Conservation (phyloP, 2,329 filamentous ascomycete species). For the Apiospora aurea region DNA sequence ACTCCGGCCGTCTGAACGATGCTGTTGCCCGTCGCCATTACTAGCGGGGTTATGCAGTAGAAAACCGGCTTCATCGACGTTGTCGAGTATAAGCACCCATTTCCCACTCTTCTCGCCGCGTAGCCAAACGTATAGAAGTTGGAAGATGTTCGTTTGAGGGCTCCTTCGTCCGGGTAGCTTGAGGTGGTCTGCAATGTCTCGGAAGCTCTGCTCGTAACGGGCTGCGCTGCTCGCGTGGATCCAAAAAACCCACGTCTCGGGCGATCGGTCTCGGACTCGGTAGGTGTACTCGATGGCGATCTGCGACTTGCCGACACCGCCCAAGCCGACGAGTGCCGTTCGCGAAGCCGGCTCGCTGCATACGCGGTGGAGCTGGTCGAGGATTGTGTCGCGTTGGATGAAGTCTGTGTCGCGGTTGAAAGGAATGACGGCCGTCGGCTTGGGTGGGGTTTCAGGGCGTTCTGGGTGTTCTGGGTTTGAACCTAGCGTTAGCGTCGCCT, state of each 20-base stretch:
- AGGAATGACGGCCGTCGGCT: slow-evolving; percentile 22
- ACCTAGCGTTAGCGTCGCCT: not conserved
- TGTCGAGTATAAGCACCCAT: slow-evolving; percentile 48
- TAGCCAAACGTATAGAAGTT: slow-evolving; percentile 43
- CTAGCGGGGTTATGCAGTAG: slow-evolving; percentile 35
- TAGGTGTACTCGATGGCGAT: slow-evolving; percentile 31
- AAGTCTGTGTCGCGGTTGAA: slow-evolving; percentile 26
- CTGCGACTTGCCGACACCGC: slow-evolving; percentile 27
- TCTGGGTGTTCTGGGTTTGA: not conserved
- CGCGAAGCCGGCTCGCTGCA: slow-evolving; percentile 14
- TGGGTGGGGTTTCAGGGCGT: slow-evolving; percentile 25
- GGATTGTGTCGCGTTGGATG: slow-evolving; percentile 6
- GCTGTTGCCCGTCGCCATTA: slow-evolving; percentile 12
- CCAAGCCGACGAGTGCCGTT: slow-evolving; percentile 25
- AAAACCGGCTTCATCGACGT: slow-evolving; percentile 41
- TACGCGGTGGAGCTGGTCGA: not conserved
- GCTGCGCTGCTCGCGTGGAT: slow-evolving; percentile 39
- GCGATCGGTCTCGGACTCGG: slow-evolving; percentile 25
- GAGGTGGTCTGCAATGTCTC: no score
- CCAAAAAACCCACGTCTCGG: slow-evolving; percentile 43
- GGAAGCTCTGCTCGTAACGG: no score
- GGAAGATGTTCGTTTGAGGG: slow-evolving; percentile 33
- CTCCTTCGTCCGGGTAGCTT: no score
- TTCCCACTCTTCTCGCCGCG: slow-evolving; percentile 36
- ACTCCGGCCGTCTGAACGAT: not conserved